These are phyloP conservation scores for Balamuthia mandrillaris DNA, from an alignment of 208 protist genomes.

Conservation along the genomic window DNA sequence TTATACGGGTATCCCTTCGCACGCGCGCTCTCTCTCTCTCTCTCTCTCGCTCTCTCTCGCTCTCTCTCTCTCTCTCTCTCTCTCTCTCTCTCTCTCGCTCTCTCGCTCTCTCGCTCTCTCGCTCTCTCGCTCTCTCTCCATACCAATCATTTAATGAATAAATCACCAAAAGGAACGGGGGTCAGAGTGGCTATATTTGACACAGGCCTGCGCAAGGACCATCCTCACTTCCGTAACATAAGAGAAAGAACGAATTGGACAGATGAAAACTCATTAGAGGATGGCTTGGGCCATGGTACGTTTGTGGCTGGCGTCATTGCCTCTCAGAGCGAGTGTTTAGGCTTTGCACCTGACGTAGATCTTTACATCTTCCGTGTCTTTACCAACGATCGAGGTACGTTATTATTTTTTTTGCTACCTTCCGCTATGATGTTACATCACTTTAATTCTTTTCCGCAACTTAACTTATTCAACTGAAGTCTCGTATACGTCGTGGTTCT, in stretches of 20 bases:
- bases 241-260: conserved; percentile 79
- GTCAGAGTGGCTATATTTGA: conserved; percentile 83
- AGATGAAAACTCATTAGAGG: conserved; percentile 67
- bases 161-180: conserved; percentile 27
- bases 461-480: conserved; percentile 36
- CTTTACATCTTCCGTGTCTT: conserved; percentile 92
- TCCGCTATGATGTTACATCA: not conserved
- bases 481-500: conserved; percentile 88
- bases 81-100: not conserved
- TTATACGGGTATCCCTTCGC: not conserved
- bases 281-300: conserved; percentile 89
- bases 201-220: conserved; percentile 72
- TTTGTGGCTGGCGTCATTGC: conserved; percentile 88
- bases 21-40: not conserved
- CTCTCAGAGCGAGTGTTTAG: conserved; percentile 73
- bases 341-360: conserved; percentile 86
- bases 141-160: not conserved
- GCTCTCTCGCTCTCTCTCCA: not conserved
- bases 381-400: conserved; percentile 67
- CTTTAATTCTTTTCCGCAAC: not conserved
- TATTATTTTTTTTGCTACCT: not conserved
- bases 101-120: not conserved
- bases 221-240: conserved; percentile 70
- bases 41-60: not conserved
- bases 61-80: not conserved